phyloP scores from a whole-genome alignment of 2,329 filamentous ascomycete species.

The Sporothrix humicola region DNA sequence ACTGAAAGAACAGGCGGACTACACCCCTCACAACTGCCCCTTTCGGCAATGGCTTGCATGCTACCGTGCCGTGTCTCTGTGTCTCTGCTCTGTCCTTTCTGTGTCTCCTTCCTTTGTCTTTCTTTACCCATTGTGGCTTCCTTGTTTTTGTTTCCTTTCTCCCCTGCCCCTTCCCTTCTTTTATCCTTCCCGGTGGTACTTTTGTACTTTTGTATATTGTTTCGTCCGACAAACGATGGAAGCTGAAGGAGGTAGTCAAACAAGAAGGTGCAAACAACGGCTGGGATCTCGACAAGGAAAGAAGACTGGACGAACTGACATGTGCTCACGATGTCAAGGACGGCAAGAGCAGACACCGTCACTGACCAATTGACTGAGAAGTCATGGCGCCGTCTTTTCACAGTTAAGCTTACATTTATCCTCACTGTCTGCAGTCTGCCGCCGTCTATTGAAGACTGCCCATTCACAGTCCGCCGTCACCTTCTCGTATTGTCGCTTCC shows the following conservation, averaged over 20 bases:
- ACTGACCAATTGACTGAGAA: neutral
- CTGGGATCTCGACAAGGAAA: neutral
- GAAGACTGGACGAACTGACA: neutral
- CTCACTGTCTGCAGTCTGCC: neutral
- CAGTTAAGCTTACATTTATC: neutral
- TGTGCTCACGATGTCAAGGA: neutral
- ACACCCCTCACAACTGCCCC: conserved; percentile 1
- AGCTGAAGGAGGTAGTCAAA: neutral
- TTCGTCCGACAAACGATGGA: neutral
- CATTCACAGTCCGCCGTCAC: neutral
- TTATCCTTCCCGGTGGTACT: neutral
- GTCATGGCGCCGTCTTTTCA: neutral
- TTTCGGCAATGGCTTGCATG: neutral
- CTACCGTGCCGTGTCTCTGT: neutral
- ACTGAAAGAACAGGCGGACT: neutral
- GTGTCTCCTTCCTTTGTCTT: neutral
- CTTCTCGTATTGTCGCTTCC: neutral
- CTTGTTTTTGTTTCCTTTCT: neutral
- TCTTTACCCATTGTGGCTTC: neutral
- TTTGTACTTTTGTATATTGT: neutral
- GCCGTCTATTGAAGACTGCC: neutral
- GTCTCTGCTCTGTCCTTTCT: no score
- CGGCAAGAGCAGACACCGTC: no score
- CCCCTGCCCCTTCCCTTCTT: neutral
- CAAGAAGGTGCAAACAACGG: no score